A percentile compares a stretch with the other conserved stretches of the same genome.
These are phyloP conservation scores for Mrakia hoshinonis DNA, from an alignment of 768 basidiomycete genomes.

Conservation along the genomic window DNA sequence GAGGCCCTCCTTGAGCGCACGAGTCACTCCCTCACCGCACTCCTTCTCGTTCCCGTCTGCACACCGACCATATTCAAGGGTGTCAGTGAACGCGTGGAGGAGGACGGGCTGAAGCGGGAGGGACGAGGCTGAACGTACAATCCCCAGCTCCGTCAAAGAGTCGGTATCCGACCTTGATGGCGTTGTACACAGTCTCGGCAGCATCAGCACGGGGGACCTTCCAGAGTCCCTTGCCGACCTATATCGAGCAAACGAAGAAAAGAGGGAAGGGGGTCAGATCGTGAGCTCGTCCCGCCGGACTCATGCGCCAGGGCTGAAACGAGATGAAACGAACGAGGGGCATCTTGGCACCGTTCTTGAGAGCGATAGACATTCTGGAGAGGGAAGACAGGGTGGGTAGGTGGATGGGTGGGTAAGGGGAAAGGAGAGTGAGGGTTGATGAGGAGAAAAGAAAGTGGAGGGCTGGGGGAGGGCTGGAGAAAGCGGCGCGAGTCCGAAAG, in stretches of 20 bases:
- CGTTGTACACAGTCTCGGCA: constrained; percentile 62
- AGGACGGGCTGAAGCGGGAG: not conserved
- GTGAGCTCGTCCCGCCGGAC: too few species aligned
- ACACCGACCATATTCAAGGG: not conserved
- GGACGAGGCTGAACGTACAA: not conserved
- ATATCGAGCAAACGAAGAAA: not conserved
- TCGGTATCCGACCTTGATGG: constrained; percentile 77
- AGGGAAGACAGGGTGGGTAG: not conserved
- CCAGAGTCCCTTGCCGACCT: constrained; percentile 35
- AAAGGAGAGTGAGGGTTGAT: not conserved
- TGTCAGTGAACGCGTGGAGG: not conserved
- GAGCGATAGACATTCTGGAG: constrained; percentile 1
- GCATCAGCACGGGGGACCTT: constrained; percentile 34
- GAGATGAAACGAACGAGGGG: constrained; percentile 6
- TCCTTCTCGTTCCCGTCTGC: constrained; percentile 78
- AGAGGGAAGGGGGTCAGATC: not conserved
- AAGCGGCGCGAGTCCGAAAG: too few species aligned
- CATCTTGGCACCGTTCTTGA: constrained; percentile 12
- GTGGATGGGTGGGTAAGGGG: not conserved
- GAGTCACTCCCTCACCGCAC: constrained; percentile 56
- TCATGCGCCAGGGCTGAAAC: too few species aligned
- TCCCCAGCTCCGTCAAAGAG: constrained; percentile 58
- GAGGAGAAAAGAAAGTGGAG: not conserved
- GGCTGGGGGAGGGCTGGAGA: too few species aligned
- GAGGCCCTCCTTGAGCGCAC: constrained; percentile 69